Conservation (phyloP, 1,284 basidiomycete genomes). For the Coniophora puteana region DNA sequence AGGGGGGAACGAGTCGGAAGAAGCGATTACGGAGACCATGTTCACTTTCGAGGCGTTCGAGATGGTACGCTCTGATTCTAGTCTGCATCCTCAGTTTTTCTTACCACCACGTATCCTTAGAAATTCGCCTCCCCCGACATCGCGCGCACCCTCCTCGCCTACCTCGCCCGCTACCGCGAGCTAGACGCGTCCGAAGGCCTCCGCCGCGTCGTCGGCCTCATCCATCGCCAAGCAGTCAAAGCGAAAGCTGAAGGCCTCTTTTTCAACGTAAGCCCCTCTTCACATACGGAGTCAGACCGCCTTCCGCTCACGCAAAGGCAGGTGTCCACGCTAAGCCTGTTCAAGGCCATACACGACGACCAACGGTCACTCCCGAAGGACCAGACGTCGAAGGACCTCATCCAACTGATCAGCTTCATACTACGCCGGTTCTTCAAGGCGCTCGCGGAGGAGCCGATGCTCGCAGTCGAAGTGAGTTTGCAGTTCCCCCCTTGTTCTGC, state of each 20-base stretch:
- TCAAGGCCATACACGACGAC: slow-evolving; percentile 79
- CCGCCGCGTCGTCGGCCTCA: slow-evolving; percentile 80
- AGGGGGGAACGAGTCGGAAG: slow-evolving; percentile 51
- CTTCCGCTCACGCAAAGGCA: slow-evolving; percentile 31
- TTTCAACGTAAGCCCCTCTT: slow-evolving; percentile 67
- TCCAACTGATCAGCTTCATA: slow-evolving; percentile 79
- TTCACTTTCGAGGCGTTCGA: slow-evolving; percentile 91
- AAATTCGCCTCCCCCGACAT: slow-evolving; percentile 86
- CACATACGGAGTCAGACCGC: slow-evolving; percentile 1
- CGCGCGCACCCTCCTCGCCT: slow-evolving; percentile 76
- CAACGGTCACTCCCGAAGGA: slow-evolving; percentile 73
- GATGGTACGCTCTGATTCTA: slow-evolving; percentile 53
- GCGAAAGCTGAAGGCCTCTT: slow-evolving; percentile 89
- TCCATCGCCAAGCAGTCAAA: slow-evolving; percentile 87
- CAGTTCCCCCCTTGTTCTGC: too few species aligned
- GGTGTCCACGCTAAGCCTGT: slow-evolving; percentile 84
- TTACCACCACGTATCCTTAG: slow-evolving; percentile 31
- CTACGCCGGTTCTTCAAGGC: slow-evolving; percentile 91
- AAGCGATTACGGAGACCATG: slow-evolving; percentile 74
- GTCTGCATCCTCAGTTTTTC: slow-evolving; percentile 12
- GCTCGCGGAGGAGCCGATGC: slow-evolving; percentile 74
- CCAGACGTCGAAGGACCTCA: slow-evolving; percentile 78
- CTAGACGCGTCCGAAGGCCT: slow-evolving; percentile 78
- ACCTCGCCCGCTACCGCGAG: slow-evolving; percentile 78
- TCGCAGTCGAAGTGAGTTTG: slow-evolving; percentile 71